Evolutionary conservation across 2,329 filamentous ascomycete genomes (phyloP), one percentile per base, ranked within the genome.

Genomic region (Cladosporium sp.): DNA sequence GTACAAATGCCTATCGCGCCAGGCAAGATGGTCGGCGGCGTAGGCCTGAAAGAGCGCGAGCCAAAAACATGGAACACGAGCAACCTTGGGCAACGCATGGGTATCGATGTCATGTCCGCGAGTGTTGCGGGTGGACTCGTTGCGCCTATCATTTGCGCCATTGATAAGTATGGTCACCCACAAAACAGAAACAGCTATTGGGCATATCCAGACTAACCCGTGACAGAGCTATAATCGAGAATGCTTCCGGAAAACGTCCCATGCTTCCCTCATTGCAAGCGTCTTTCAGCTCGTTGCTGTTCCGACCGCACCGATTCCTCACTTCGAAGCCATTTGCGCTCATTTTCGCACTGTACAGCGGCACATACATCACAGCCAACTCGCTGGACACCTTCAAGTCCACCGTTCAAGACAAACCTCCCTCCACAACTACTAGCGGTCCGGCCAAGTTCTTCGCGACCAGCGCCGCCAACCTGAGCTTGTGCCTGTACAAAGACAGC

Each of bases 331-430:
- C 86, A 1, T 86, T 86, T 62, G 81, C 74, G 43, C 77, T 89
- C 59, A 85, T 90, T 66, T 71, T 75, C 56, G 73, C 74, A 49
- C 76, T 95, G 41, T 97, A 96, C 76, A 87, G 84, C 56, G 85
- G 87, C 59, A 97, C 92, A 54, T 96, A 96, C 74, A 74, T 93
- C 10, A 89, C 88, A 1, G 91, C 92, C 58, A 96, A 96, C 74
- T 73, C 80, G 10, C 82, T 95, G 66, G 92, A 97, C 73, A 96
- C 92, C 0, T 69, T 82, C 44, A 75, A 83, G 42, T 85, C 88
- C 4, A 89, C 86, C 1, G 60, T 83, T 11, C 69, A 74, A 45
- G 72, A 80, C 63, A 58, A 74, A 13, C 74, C 83, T 33, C 80
- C 86, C 6, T 73, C 76, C 5, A 70, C 75, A 60, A 84, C 89